phyloP scores from a whole-genome alignment of 1,284 basidiomycete genomes.

The Spongiforma sp. region DNA sequence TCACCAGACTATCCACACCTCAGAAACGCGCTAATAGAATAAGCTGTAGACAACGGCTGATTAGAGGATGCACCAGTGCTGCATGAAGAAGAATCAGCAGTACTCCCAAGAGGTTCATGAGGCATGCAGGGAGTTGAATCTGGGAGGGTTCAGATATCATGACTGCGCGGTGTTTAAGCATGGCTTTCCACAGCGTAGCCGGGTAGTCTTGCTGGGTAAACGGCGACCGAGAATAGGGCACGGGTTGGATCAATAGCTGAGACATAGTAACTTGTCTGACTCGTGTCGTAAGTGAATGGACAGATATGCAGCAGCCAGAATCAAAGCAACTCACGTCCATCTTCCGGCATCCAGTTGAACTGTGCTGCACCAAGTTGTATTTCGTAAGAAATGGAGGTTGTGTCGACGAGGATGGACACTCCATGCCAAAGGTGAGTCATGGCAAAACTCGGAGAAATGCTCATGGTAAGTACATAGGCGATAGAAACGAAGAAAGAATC shows the following conservation, averaged over 20 bases:
- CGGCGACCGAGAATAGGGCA: conserved; percentile 62
- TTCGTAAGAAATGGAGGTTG: conserved; percentile 68
- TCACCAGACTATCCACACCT: no score
- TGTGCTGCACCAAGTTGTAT: conserved; percentile 71
- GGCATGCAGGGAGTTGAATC: conserved; percentile 41
- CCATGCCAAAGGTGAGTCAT: not conserved
- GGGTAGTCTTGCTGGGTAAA: conserved; percentile 61
- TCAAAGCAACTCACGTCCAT: conserved; percentile 51
- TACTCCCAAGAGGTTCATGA: conserved; percentile 40
- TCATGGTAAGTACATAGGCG: conserved; percentile 58
- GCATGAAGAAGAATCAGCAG: conserved; percentile 9
- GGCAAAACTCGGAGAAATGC: conserved; percentile 57
- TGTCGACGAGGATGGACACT: conserved; percentile 2
- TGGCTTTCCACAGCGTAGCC: not conserved
- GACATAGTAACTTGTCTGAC: conserved; percentile 79
- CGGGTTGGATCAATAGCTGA: conserved; percentile 64
- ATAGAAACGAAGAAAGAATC: conserved; percentile 71
- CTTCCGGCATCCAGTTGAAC: conserved; percentile 78
- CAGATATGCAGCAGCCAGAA: not conserved
- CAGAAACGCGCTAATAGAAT: no score
- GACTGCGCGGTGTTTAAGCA: conserved; percentile 41
- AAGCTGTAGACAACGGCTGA: no score
- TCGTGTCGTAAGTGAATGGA: conserved; percentile 9
- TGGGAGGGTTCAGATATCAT: conserved; percentile 54
- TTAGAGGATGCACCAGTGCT: no score